Percentiles rank a stretch among this genome's conserved stretches.
phyloP scores from a whole-genome alignment of 345 rosid genomes.

The Syzygium grande region DNA sequence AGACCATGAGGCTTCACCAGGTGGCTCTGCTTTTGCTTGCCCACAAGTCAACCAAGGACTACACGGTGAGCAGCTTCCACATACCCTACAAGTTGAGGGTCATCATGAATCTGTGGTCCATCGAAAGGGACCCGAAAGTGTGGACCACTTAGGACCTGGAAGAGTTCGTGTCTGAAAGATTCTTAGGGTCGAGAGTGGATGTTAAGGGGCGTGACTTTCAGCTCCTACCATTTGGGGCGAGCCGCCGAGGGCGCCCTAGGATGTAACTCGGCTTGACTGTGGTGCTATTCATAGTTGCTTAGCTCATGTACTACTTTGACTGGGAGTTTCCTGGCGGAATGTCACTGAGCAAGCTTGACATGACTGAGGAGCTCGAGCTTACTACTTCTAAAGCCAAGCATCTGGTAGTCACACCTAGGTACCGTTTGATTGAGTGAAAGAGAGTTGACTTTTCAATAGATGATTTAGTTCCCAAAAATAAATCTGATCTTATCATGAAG shows the following conservation, averaged over 20 bases:
- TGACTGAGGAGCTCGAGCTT: conserved; percentile 31
- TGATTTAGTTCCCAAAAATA: background rate
- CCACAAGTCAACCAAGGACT: conserved; percentile 22
- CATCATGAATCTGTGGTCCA: conserved; percentile 25
- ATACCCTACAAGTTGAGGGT: conserved; percentile 24
- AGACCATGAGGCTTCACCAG: conserved; percentile 41
- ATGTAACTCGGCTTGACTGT: conserved; percentile 20
- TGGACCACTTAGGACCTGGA: conserved; percentile 22
- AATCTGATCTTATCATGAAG: background rate
- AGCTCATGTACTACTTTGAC: conserved; percentile 40
- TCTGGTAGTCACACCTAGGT: conserved; percentile 19
- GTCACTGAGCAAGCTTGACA: conserved; percentile 17
- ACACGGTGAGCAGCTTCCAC: conserved; percentile 15
- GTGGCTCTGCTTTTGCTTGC: conserved; percentile 23
- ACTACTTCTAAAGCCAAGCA: conserved; percentile 20
- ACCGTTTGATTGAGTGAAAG: conserved; percentile 8
- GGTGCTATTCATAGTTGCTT: conserved; percentile 21
- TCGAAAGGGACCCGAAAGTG: conserved; percentile 24
- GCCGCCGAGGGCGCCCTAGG: conserved; percentile 37
- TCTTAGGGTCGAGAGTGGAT: conserved; percentile 16
- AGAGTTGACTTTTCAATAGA: background rate
- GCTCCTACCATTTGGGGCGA: conserved; percentile 39
- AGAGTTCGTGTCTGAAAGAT: conserved; percentile 32
- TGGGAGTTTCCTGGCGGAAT: conserved; percentile 30
- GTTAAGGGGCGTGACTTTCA: conserved; percentile 26